Conservation (phyloP, 495 filamentous ascomycete genomes). For the Aspergillus cristatus region DNA sequence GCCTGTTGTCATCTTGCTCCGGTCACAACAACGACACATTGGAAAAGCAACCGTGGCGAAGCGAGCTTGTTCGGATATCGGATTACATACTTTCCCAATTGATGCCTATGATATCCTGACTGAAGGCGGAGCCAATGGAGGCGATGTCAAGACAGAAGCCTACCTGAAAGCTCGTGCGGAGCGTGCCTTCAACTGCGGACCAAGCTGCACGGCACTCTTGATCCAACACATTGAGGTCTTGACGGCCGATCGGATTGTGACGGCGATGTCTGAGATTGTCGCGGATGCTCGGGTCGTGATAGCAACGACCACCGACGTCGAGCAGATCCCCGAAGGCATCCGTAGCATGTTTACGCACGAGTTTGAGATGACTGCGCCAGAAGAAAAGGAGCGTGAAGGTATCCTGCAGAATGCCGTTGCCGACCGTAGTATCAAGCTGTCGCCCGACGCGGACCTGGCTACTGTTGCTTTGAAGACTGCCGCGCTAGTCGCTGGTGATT, state of each 20-base stretch:
- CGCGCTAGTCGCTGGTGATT: constrained; percentile 85
- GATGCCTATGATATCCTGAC: constrained; percentile 90
- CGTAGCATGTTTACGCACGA: constrained; percentile 91
- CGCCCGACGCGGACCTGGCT: constrained; percentile 71
- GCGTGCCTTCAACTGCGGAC: constrained; percentile 77
- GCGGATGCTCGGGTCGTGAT: constrained; percentile 67
- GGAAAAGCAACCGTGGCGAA: constrained; percentile 72
- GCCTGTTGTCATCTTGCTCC: constrained; percentile 76
- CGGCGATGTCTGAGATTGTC: constrained; percentile 71
- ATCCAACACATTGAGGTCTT: constrained; percentile 84
- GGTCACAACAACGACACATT: constrained; percentile 84
- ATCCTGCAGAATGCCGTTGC: constrained; percentile 70
- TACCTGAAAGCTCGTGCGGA: constrained; percentile 82
- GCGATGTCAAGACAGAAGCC: constrained; percentile 87
- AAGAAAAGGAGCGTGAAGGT: constrained; percentile 86
- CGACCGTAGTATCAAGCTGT: constrained; percentile 60
- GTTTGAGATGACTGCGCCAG: constrained; percentile 85
- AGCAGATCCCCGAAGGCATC: constrained; percentile 83
- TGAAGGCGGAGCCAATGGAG: constrained; percentile 74
- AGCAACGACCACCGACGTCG: constrained; percentile 89
- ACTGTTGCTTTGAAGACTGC: constrained; percentile 89
- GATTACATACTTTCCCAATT: constrained; percentile 79
- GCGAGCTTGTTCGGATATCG: constrained; percentile 77
- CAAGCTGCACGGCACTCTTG: constrained; percentile 72
- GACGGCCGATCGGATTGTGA: constrained; percentile 79